phyloP scores from a whole-genome alignment of 2,329 filamentous ascomycete species.

The Tetracladium maxilliforme region DNA sequence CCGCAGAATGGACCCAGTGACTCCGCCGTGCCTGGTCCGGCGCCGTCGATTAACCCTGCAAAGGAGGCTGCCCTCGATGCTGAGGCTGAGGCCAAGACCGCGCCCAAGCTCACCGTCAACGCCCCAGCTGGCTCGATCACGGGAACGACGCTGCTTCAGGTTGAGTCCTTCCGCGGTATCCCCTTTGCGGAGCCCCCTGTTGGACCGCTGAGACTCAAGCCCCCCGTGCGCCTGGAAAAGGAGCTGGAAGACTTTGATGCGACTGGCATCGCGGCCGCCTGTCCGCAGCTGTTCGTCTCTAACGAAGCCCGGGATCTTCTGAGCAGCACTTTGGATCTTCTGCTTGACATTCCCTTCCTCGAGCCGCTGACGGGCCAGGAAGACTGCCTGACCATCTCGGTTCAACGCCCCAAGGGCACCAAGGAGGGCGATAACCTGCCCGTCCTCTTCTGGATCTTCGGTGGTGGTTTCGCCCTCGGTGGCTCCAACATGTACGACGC shows the following conservation, averaged over 20 bases:
- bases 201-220: constrained; percentile 51
- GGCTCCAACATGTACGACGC: constrained; percentile 37
- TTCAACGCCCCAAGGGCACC: constrained; percentile 43
- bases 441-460: constrained; percentile 58
- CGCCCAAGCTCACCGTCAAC: constrained; percentile 32
- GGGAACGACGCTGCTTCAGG: constrained; percentile 30
- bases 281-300: constrained; percentile 57
- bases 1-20: no score
- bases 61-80: no score
- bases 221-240: constrained; percentile 44
- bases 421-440: constrained; percentile 40
- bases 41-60: no score
- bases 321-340: constrained; percentile 26
- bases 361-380: constrained; percentile 40
- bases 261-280: constrained; percentile 41
- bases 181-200: constrained; percentile 60
- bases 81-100: constrained; percentile 8
- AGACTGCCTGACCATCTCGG: constrained; percentile 46
- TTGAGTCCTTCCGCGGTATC: constrained; percentile 62
- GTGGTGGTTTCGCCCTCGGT: constrained; percentile 47
- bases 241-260: constrained; percentile 46
- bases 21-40: no score
- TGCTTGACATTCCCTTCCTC: constrained; percentile 42
- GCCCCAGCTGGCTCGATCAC: constrained; percentile 41
- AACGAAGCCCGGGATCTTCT: constrained; percentile 14